Base-by-base conservation (phyloP, 2,329 filamentous ascomycete genomes). In the Colletotrichum graminicola region DNA sequence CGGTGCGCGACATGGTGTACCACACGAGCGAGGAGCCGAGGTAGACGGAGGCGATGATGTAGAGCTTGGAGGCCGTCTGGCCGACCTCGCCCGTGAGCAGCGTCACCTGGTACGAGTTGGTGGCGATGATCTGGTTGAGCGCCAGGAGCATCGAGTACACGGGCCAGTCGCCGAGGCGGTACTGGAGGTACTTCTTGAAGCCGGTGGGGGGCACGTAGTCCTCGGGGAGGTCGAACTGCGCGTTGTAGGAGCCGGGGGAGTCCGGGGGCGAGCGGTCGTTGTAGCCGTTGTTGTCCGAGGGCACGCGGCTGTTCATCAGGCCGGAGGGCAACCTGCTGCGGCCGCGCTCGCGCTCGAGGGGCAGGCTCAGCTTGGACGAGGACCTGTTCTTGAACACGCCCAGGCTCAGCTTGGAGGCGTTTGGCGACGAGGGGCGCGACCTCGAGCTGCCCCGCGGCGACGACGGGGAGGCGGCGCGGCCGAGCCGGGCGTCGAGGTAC, bases 91-190 rank as follows among this genome's bases (percentile, higher is more conserved):
- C 90, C 0, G 89, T 90, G 34, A 92, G 83, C n/a, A 92, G 83
- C 0, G 89, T 91, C 75, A 92, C 89, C 76, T 92, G 90, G 79
- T 91, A 91, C 0, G 89, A 91, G 78, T 91, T 91, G 67, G 89
- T 88, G 1, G 90, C 88, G 61, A 91, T 87, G 73, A 91, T 88
- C 76, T 91, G 89, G 41, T 89, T 88, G 43, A 90, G 82, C 18
- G 88, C 89, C 23, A 91, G 84, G 43, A 91, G 82, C 73, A 91
- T 83, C 2, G 88, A 86, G 77, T 91, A 91, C 14, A 91, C 76
- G 0, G 89, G 90, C 89, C 89, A 91, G 75, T 90, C 88, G 29
- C 87, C 87, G 68, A 91, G 78, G 34, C 88, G 87, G 69, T 85
- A 81, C 73, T 88, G 84, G 79, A 91, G 66, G 51, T 77, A 80